Conservation (phyloP, 2,329 filamentous ascomycete genomes). For the Pseudopyrenochaeta lycopersici region DNA sequence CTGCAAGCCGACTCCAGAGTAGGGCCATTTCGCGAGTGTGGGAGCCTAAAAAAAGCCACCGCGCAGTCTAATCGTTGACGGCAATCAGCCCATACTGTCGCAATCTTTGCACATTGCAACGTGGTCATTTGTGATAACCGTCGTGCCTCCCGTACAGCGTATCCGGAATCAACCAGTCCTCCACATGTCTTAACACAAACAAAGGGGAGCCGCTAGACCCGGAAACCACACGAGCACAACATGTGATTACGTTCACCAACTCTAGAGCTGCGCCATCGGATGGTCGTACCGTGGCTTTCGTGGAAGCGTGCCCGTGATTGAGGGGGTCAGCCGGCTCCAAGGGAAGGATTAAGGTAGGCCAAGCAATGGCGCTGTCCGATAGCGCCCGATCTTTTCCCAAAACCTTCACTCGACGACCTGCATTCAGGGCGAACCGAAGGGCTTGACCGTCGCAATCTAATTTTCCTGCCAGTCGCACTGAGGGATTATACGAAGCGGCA, state of each 20-base stretch:
- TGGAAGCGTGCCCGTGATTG: slow-evolving; percentile 1
- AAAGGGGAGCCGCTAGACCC: not conserved
- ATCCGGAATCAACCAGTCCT: not conserved
- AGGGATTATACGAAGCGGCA: not conserved
- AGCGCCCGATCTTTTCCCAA: slow-evolving; percentile 27
- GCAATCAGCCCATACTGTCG: slow-evolving; percentile 2
- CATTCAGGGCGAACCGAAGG: not conserved
- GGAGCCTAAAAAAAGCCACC: slow-evolving; percentile 20
- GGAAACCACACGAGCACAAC: not conserved
- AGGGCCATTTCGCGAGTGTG: slow-evolving; percentile 11
- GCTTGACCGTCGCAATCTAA: not conserved
- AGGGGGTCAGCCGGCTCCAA: slow-evolving; percentile 14
- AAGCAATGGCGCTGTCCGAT: slow-evolving; percentile 39
- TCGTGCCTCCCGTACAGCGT: not conserved
- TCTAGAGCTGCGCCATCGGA: slow-evolving; percentile 25
- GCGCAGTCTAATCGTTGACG: slow-evolving; percentile 14
- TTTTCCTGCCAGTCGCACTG: not conserved
- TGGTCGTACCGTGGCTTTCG: slow-evolving; percentile 15
- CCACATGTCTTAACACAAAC: not conserved
- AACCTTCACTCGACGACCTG: slow-evolving; percentile 19
- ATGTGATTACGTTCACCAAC: slow-evolving; percentile 6
- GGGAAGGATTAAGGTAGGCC: slow-evolving; percentile 43
- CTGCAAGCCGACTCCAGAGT: slow-evolving; percentile 20
- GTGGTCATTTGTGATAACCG: not conserved
- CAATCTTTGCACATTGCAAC: not conserved